A percentile compares a stretch with the other conserved stretches of the same genome.
Evolutionary conservation across 257 asterid genomes (phyloP).

Genomic region (Prunella vulgaris): DNA sequence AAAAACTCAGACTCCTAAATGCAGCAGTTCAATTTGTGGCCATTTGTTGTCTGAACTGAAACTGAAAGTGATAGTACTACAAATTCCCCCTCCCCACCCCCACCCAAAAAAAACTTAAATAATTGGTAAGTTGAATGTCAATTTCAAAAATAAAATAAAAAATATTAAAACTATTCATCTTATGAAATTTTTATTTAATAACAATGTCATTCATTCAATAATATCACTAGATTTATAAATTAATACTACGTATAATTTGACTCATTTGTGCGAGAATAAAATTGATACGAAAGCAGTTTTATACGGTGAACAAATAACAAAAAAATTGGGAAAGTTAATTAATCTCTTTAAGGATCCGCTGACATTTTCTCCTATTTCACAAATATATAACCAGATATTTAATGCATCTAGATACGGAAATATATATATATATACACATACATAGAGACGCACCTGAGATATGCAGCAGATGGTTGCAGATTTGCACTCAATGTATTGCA

Average conservation of each 20-base stretch:
- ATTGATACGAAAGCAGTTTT: no score
- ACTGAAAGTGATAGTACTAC: constrained; percentile 17
- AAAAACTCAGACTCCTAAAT: neutral
- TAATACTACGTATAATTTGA: no score
- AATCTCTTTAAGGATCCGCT: neutral
- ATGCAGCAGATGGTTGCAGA: constrained; percentile 1
- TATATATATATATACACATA: neutral
- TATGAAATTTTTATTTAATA: no score
- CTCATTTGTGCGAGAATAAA: no score
- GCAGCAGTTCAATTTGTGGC: neutral
- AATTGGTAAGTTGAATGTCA: neutral
- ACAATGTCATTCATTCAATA: no score
- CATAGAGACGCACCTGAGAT: constrained; percentile 14
- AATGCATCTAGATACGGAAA: neutral
- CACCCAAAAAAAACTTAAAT: neutral
- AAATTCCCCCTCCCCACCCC: neutral
- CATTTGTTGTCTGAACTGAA: constrained; percentile 20
- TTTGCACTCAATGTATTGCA: neutral
- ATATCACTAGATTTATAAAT: no score
- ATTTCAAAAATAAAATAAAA: neutral
- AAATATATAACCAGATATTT: neutral
- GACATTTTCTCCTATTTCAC: neutral
- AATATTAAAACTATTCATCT: neutral
- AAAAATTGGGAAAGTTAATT: no score
- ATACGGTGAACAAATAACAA: no score